These are phyloP conservation scores for Lachancea nothofagi DNA, from an alignment of 805 yeast species.

Conservation along the genomic window DNA sequence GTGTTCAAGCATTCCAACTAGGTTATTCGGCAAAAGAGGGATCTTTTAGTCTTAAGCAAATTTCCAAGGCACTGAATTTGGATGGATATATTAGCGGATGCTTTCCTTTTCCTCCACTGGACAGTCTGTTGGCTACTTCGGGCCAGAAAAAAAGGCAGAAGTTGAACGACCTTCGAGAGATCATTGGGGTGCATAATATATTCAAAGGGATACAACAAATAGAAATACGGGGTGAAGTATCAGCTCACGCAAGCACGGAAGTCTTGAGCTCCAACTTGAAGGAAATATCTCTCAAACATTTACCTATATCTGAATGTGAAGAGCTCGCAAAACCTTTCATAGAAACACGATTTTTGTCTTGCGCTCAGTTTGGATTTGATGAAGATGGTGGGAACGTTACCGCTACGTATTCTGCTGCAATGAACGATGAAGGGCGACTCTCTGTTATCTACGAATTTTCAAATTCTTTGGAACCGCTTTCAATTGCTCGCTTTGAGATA, in stretches of 20 bases:
- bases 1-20: slow-evolving; percentile 27
- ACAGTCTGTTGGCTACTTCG: background rate
- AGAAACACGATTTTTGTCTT: slow-evolving; percentile 1
- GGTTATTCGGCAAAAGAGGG: slow-evolving; percentile 34
- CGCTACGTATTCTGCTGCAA: background rate
- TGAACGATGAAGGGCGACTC: background rate
- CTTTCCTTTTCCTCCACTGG: slow-evolving; percentile 3
- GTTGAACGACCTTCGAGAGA: background rate
- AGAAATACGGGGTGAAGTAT: background rate
- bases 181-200: slow-evolving; percentile 10
- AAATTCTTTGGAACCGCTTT: background rate
- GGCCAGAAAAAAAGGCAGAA: background rate
- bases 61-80: slow-evolving; percentile 20
- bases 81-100: slow-evolving; percentile 16
- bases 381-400: background rate
- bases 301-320: slow-evolving; percentile 1
- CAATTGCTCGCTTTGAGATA: slow-evolving; percentile 1
- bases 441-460: background rate
- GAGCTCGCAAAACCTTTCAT: background rate
- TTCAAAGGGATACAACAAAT: slow-evolving; percentile 18
- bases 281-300: background rate
- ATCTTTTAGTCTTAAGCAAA: slow-evolving; percentile 25
- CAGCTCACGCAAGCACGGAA: background rate
- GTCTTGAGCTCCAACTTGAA: slow-evolving; percentile 1
- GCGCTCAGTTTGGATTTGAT: background rate